Conservation (phyloP, 371 early-diverging fungal species). For the Zancudomyces culisetae region DNA sequence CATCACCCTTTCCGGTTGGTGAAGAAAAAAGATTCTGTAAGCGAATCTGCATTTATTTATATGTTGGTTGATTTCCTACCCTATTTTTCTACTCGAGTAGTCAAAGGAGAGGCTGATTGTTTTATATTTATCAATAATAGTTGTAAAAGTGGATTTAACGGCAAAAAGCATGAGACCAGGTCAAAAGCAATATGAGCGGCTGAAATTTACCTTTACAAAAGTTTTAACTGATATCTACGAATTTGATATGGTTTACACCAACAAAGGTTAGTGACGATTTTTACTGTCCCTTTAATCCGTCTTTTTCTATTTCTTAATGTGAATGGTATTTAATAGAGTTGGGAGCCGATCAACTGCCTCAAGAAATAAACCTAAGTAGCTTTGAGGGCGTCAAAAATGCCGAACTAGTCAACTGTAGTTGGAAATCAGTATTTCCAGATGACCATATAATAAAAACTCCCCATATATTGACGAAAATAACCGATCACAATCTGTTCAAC, state of each 20-base stretch:
- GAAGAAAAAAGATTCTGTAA: background rate
- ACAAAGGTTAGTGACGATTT: background rate
- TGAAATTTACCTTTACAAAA: background rate
- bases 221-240: background rate
- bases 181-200: background rate
- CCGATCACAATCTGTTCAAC: no score
- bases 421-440: no score
- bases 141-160: background rate
- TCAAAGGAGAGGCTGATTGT: background rate
- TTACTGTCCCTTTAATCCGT: background rate
- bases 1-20: conserved; percentile 13
- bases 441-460: no score
- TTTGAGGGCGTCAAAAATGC: no score
- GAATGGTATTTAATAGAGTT: no score
- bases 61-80: background rate
- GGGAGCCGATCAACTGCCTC: no score
- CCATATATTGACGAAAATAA: no score
- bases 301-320: background rate
- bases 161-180: conserved; percentile 2
- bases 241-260: background rate
- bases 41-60: background rate
- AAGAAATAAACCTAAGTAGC: no score
- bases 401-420: no score
- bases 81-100: background rate
- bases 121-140: background rate